phyloP scores from a whole-genome alignment of 495 filamentous ascomycete species.

The Lophiostoma macrostomum region DNA sequence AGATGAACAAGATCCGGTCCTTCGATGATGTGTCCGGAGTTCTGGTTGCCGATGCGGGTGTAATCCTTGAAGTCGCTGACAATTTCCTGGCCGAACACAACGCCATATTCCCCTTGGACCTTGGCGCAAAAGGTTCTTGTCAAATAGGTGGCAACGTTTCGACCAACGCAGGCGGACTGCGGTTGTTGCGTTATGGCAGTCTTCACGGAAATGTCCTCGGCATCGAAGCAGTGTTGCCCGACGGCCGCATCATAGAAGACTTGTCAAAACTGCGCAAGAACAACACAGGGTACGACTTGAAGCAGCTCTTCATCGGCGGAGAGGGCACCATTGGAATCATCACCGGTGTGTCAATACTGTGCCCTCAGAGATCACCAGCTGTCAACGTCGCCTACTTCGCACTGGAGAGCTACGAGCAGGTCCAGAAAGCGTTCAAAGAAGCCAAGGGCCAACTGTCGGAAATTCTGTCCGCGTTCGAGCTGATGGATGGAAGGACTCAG shows the following conservation, averaged over 20 bases:
- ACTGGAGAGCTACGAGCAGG: conserved; percentile 65
- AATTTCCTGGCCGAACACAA: conserved; percentile 71
- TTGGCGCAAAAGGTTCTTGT: conserved; percentile 95
- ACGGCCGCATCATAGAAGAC: conserved; percentile 87
- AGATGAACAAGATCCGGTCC: conserved; percentile 84
- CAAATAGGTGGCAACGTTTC: conserved; percentile 98
- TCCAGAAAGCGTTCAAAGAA: conserved; percentile 74
- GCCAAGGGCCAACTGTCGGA: conserved; percentile 88
- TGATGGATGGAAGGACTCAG: conserved; percentile 88
- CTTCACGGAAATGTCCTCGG: conserved; percentile 90
- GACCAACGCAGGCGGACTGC: conserved; percentile 89
- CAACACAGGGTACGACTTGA: conserved; percentile 96
- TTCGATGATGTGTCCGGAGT: conserved; percentile 93
- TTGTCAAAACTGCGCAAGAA: conserved; percentile 88
- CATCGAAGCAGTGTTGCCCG: conserved; percentile 85
- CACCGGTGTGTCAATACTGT: conserved; percentile 83
- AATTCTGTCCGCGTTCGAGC: conserved; percentile 94
- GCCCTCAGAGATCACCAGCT: conserved; percentile 63
- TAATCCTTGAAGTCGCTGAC: conserved; percentile 85
- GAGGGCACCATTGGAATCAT: conserved; percentile 95
- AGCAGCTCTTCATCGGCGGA: conserved; percentile 93
- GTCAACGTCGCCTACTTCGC: conserved; percentile 38
- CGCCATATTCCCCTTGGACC: conserved; percentile 89
- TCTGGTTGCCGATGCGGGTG: conserved; percentile 84
- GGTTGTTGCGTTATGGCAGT: conserved; percentile 87